Evolutionary conservation across 257 asterid species (phyloP), one percentile per base, ranked within the genome.

Genomic region (Gentiana dahurica): DNA sequence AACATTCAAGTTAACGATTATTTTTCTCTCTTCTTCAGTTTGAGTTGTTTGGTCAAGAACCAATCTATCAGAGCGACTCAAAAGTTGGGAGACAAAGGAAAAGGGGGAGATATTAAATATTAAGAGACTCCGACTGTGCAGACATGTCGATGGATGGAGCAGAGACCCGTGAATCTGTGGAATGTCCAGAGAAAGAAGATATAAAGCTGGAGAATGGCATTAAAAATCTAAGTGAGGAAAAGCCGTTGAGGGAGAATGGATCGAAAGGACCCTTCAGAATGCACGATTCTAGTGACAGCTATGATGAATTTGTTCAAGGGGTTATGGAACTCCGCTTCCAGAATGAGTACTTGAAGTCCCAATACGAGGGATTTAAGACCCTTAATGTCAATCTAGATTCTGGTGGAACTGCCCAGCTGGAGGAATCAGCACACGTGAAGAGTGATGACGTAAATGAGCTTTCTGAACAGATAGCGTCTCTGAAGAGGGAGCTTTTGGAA

Each of bases 261-360:
- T 48, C 65, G 8, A 12, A 24, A 57, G 63, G 55, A 64, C 24
- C 24, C 24, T 24, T 24, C 24, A 24, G 24, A 24, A 72, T 65
- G 10, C 50, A 50, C 35, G 72, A 71, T 60, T 55, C 59, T 58
- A 64, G 45, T 68, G 65, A 76, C 68, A 73, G 63, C 73, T 69
- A 71, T 6, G 88, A 85, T 41, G 79, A 81, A 51, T 94, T 88
- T 62, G 74, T 79, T 62, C 80, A 72, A 68, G 78, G 75, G 90
- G 83, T 88, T 65, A 67, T 77, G 50, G 96, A 90, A 70, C 95
- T 86, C 50, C 72, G 72, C 75, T 82, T 84, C 74, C 91, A 85
- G 83, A 88, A 81, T 75, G 95, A 81, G 65, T 92, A 80, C 71
- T 67, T 92, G 84, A 85, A 79, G 67, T 80, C 91, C 71, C 95